These are phyloP conservation scores for Phytophthora pini DNA, from an alignment of 352 stramenopile genomes.

Conservation along the genomic window DNA sequence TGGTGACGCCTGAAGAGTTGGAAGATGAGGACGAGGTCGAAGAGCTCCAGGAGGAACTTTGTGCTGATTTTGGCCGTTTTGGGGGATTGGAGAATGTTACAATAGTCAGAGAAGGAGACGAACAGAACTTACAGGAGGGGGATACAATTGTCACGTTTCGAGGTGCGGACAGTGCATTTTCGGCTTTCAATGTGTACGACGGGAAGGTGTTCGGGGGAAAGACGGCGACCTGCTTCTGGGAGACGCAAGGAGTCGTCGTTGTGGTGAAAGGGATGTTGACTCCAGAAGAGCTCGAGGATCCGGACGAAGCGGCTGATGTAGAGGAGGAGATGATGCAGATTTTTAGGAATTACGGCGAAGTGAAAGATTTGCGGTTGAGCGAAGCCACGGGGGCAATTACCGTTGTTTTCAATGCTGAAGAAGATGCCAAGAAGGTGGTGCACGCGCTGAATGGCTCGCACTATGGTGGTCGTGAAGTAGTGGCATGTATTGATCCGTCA, in stretches of 20 bases:
- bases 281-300: slow-evolving; percentile 44
- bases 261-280: slow-evolving; percentile 27
- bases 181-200: slow-evolving; percentile 29
- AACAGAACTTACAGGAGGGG: background rate
- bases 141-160: slow-evolving; percentile 34
- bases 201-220: slow-evolving; percentile 45
- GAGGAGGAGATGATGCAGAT: slow-evolving; percentile 36
- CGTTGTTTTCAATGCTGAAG: slow-evolving; percentile 23
- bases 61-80: slow-evolving; percentile 39
- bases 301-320: slow-evolving; percentile 50
- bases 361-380: slow-evolving; percentile 19
- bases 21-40: slow-evolving; percentile 60
- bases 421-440: slow-evolving; percentile 22
- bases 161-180: slow-evolving; percentile 10
- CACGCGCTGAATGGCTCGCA: slow-evolving; percentile 27
- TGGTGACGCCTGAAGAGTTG: slow-evolving; percentile 55
- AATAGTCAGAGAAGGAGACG: slow-evolving; percentile 22
- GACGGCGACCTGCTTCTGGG: slow-evolving; percentile 23
- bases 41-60: slow-evolving; percentile 50
- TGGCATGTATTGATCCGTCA: background rate
- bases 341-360: slow-evolving; percentile 28
- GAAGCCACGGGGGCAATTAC: slow-evolving; percentile 19
- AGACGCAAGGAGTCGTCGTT: slow-evolving; percentile 3
- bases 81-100: slow-evolving; percentile 26
- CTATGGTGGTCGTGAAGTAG: slow-evolving; percentile 47